Percentiles rank a stretch among this genome's conserved stretches.
phyloP scores from a whole-genome alignment of 176 grass and related monocot genomes.

The maize (Zea mays) region DNA sequence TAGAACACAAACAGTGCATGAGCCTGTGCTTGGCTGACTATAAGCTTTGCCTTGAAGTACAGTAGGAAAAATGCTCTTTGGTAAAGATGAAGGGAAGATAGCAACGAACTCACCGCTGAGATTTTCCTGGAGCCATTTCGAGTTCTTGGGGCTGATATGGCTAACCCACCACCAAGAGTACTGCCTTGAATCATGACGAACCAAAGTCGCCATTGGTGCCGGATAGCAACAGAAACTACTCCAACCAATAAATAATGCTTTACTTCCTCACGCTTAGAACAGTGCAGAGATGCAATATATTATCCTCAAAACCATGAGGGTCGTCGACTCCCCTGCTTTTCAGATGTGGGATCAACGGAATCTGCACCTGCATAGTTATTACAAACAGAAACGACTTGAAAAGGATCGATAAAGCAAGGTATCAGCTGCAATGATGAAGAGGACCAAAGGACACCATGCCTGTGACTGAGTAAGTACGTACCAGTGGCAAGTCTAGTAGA shows the following conservation, averaged over 20 bases:
- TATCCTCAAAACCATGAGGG: neutral
- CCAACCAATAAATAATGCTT: constrained; percentile 20
- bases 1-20: neutral
- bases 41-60: constrained; percentile 1
- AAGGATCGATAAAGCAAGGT: constrained; percentile 17
- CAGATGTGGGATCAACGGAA: neutral
- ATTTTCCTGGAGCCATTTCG: constrained; percentile 93
- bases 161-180: constrained; percentile 72
- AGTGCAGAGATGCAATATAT: constrained; percentile 12
- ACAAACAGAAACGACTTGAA: constrained; percentile 9
- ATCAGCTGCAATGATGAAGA: constrained; percentile 1
- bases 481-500: constrained; percentile 1
- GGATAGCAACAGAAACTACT: constrained; percentile 11
- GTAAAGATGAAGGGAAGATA: constrained; percentile 19
- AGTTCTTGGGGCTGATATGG: constrained; percentile 91
- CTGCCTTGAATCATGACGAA: constrained; percentile 53
- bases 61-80: constrained; percentile 6
- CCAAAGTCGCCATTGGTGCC: constrained; percentile 51
- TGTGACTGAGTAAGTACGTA: constrained; percentile 27
- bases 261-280: constrained; percentile 10
- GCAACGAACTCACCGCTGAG: constrained; percentile 59
- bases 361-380: constrained; percentile 1
- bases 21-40: neutral
- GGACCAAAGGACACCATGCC: neutral
- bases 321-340: constrained; percentile 15